Evolutionary conservation across 2,329 filamentous ascomycete species (phyloP).

Genomic region (Amphichorda felina): DNA sequence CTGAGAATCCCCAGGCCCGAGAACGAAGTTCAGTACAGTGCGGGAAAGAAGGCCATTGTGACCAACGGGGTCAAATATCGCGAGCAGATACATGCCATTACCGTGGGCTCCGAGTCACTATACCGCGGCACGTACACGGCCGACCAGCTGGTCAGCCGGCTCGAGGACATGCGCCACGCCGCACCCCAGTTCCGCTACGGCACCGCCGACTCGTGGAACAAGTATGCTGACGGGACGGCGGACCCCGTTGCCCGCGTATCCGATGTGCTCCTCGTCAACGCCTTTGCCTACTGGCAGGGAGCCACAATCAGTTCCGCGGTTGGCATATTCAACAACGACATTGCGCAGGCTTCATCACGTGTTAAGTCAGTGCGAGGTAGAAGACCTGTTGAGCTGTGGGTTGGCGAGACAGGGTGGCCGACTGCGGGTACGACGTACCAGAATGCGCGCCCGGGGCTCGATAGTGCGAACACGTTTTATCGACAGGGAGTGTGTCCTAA

Average conservation of each 20-base stretch:
- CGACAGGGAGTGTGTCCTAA: neutral
- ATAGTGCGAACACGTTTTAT: constrained; percentile 1
- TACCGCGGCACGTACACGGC: constrained; percentile 3
- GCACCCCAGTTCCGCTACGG: constrained; percentile 3
- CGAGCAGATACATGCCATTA: constrained; percentile 3
- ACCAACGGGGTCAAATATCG: neutral
- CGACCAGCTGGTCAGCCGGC: constrained; percentile 1
- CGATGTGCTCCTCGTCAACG: constrained; percentile 3
- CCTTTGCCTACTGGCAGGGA: constrained; percentile 5
- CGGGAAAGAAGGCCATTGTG: constrained; percentile 1
- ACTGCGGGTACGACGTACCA: constrained; percentile 52
- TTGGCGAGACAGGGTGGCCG: constrained; percentile 58
- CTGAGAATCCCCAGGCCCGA: constrained; percentile 2
- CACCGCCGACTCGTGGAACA: constrained; percentile 4
- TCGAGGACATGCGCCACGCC: constrained; percentile 1
- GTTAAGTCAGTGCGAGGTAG: neutral
- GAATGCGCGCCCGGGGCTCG: constrained; percentile 41
- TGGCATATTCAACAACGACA: constrained; percentile 1
- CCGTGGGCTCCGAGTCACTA: constrained; percentile 3
- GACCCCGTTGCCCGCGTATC: neutral
- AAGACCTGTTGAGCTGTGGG: constrained; percentile 41
- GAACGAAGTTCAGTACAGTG: constrained; percentile 1
- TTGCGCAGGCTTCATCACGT: constrained; percentile 1
- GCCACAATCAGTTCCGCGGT: neutral
- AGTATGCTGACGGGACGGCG: constrained; percentile 1